A percentile compares a stretch with the other conserved stretches of the same genome.
Evolutionary conservation across 2,329 filamentous ascomycete species (phyloP).

Genomic region (Xylaria sp.): DNA sequence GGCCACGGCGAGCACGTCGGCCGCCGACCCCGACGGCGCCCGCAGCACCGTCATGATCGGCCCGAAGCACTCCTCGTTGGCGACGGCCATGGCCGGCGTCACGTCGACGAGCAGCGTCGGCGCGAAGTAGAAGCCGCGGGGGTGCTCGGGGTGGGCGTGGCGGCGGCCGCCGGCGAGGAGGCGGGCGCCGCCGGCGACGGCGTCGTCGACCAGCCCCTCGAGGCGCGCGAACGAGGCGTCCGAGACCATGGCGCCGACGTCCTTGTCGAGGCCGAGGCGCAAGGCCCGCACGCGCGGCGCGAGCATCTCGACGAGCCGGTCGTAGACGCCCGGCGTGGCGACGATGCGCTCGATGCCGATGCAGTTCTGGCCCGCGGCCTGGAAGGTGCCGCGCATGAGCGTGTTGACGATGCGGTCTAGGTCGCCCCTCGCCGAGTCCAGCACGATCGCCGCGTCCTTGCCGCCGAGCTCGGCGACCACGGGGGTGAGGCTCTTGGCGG

Average conservation of each 20-base stretch:
- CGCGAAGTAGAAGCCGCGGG: conserved; percentile 85
- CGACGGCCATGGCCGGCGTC: conserved; percentile 81
- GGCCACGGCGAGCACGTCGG: conserved; percentile 72
- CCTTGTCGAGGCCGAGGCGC: conserved; percentile 74
- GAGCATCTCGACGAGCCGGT: conserved; percentile 70
- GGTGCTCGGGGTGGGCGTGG: conserved; percentile 70
- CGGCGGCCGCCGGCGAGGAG: conserved; percentile 80
- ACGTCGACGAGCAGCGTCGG: conserved; percentile 93
- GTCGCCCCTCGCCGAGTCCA: conserved; percentile 72
- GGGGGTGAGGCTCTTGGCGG: conserved; percentile 83
- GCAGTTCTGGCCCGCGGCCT: conserved; percentile 95
- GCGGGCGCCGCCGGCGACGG: conserved; percentile 76
- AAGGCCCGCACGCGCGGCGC: conserved; percentile 74
- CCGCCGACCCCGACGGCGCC: conserved; percentile 60
- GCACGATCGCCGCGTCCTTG: conserved; percentile 88
- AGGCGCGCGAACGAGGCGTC: conserved; percentile 73
- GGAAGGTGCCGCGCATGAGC: conserved; percentile 89
- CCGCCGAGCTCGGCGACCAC: conserved; percentile 91
- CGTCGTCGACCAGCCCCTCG: conserved; percentile 75
- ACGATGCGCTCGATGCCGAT: conserved; percentile 95
- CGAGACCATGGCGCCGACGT: conserved; percentile 91
- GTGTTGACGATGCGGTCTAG: conserved; percentile 77
- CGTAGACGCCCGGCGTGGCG: conserved; percentile 75
- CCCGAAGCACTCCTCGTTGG: conserved; percentile 89
- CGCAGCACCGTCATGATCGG: conserved; percentile 87